Evolutionary conservation across 768 basidiomycete genomes (phyloP).

Genomic region (Mycena belliarum): DNA sequence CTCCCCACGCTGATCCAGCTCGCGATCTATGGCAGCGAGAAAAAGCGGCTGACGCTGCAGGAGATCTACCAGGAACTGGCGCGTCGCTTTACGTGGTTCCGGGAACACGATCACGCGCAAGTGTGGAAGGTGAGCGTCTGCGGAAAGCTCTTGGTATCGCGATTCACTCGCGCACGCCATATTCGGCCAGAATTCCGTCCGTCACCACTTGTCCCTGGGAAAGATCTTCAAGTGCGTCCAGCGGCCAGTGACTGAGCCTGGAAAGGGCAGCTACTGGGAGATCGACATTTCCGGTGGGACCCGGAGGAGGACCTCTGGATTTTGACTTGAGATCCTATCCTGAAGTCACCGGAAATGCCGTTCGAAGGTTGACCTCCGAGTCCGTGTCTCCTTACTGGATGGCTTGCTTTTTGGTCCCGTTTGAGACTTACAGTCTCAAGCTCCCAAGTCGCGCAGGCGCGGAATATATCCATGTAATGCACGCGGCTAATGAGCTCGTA

Average conservation of each 20-base stretch:
- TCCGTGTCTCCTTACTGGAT: too few species aligned
- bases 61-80: slow-evolving; percentile 63
- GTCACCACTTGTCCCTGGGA: slow-evolving; percentile 46
- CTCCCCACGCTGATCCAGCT: slow-evolving; percentile 47
- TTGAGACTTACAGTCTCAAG: too few species aligned
- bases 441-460: too few species aligned
- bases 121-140: slow-evolving; percentile 60
- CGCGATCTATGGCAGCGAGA: slow-evolving; percentile 64
- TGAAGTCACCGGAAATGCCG: too few species aligned
- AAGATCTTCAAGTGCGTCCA: slow-evolving; percentile 57
- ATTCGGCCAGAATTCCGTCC: slow-evolving; percentile 38
- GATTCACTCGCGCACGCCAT: slow-evolving; percentile 11
- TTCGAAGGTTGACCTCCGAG: too few species aligned
- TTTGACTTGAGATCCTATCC: too few species aligned
- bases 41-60: slow-evolving; percentile 56
- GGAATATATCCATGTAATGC: too few species aligned
- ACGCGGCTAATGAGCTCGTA: too few species aligned
- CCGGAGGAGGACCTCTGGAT: too few species aligned
- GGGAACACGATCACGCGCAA: slow-evolving; percentile 37
- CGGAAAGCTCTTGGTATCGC: not conserved
- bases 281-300: slow-evolving; percentile 50
- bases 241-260: slow-evolving; percentile 67
- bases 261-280: slow-evolving; percentile 69
- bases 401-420: too few species aligned
- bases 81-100: slow-evolving; percentile 56